Conservation (phyloP, 2,329 filamentous ascomycete species). For the Achaetomium macrosporum region DNA sequence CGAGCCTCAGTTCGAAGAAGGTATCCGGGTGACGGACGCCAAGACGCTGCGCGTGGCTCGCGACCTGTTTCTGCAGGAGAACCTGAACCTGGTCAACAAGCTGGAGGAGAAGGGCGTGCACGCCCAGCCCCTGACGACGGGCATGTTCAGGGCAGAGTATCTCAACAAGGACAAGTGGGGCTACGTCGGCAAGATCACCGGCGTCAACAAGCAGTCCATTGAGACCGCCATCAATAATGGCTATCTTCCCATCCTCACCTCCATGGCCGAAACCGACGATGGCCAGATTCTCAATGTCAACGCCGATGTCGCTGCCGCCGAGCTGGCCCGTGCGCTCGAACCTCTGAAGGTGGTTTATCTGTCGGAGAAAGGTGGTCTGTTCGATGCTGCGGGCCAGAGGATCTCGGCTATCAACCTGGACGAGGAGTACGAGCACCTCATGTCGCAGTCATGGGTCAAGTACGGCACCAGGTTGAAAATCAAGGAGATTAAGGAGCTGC, state of each 20-base stretch:
- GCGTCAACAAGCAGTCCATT: slow-evolving; percentile 84
- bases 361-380: slow-evolving; percentile 95
- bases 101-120: slow-evolving; percentile 85
- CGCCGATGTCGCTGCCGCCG: slow-evolving; percentile 90
- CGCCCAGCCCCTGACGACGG: slow-evolving; percentile 80
- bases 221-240: slow-evolving; percentile 86
- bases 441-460: slow-evolving; percentile 91
- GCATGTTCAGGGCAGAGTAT: slow-evolving; percentile 89
- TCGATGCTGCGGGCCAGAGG: slow-evolving; percentile 88
- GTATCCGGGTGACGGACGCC: slow-evolving; percentile 89
- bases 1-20: slow-evolving; percentile 93
- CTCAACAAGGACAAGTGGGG: slow-evolving; percentile 95
- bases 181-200: slow-evolving; percentile 89
- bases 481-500: slow-evolving; percentile 89
- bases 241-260: slow-evolving; percentile 88
- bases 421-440: slow-evolving; percentile 88
- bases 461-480: slow-evolving; percentile 96
- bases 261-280: slow-evolving; percentile 88
- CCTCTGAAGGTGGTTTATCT: slow-evolving; percentile 97
- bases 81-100: slow-evolving; percentile 83
- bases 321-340: slow-evolving; percentile 81
- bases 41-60: slow-evolving; percentile 89
- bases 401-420: slow-evolving; percentile 97
- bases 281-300: slow-evolving; percentile 96
- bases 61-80: slow-evolving; percentile 92